Evolutionary conservation across 495 filamentous ascomycete genomes (phyloP), one percentile per base, ranked within the genome.

Genomic region (Bacidia gigantensis): DNA sequence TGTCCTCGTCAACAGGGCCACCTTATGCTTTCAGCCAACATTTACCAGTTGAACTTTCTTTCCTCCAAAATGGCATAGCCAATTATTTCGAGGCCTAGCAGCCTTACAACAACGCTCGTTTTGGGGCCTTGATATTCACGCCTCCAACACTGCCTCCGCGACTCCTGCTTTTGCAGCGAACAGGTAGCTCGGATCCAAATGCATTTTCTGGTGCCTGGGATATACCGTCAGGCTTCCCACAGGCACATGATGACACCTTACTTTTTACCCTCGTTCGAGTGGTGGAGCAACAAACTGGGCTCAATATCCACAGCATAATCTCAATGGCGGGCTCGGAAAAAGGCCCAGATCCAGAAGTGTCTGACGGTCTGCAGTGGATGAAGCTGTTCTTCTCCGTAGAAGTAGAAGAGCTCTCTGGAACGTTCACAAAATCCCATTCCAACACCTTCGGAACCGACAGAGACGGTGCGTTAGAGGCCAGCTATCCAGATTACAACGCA

Each of bases 131-230:
- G n/a, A 11, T 41, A 0, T 41, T 42, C 38, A 51, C 38, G 11
- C 21, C 12, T 17, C 21, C 49, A 18, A 3, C 35, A 14, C 14
- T 1, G 11, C 20, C 7, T 18, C 11, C 18, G 39, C 2, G 29
- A 35, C 20, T 44, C 9, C 20, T 44, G 12, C 41, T 44, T 17
- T n/a, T 44, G 14, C 41, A 44, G 17, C 7, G 12, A 22, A 9
- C 39, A 17, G 49, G 39, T n/a, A 42, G 49, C 21, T 25, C 38
- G 12, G 49, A 51, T 35, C 38, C 49, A 26, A 23, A 51, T 35
- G 49, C 49, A 25, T 51, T 50, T 26, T 51, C 38, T 17, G 39
- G 14, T n/a, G 38, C 25, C 14, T 51, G 49, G 38, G 10, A 44
- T 38, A 43, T 51, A 42, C 38, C 49, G 1, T 26, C 22, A 3